These are phyloP conservation scores for Limnanthes douglasii DNA, from an alignment of 345 rosid genomes.

Conservation along the genomic window DNA sequence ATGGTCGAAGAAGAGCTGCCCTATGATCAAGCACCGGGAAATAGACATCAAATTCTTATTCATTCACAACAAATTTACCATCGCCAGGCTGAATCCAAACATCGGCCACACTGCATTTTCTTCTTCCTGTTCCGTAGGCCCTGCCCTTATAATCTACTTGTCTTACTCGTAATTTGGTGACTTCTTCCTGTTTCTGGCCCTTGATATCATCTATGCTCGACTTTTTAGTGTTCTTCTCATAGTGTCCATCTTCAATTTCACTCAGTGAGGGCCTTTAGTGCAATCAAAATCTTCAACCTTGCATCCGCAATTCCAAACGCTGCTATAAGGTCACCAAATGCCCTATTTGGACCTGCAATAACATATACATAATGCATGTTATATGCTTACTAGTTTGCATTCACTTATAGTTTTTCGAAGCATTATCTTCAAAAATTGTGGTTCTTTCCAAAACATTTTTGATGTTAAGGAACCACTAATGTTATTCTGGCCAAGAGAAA, in stretches of 20 bases:
- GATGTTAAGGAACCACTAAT: too few species aligned
- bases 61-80: conserved; percentile 69
- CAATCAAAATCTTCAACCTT: conserved; percentile 87
- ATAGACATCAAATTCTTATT: conserved; percentile 70
- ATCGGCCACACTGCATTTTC: conserved; percentile 86
- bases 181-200: conserved; percentile 78
- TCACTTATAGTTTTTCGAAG: too few species aligned
- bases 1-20: conserved; percentile 84
- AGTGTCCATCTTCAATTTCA: conserved; percentile 61
- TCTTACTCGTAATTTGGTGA: conserved; percentile 73
- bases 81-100: conserved; percentile 87
- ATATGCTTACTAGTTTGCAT: too few species aligned
- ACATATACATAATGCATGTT: conserved; percentile 3
- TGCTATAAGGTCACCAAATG: conserved; percentile 87
- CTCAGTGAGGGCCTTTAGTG: conserved; percentile 75
- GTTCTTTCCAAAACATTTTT: too few species aligned
- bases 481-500: too few species aligned
- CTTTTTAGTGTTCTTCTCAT: conserved; percentile 53
- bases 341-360: conserved; percentile 65
- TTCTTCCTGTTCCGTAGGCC: conserved; percentile 95
- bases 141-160: conserved; percentile 78
- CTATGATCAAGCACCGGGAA: conserved; percentile 95
- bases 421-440: too few species aligned
- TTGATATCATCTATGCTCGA: conserved; percentile 68
- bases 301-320: conserved; percentile 87